phyloP scores from a whole-genome alignment of 2,329 filamentous ascomycete genomes.

The Fusarium chuoi region DNA sequence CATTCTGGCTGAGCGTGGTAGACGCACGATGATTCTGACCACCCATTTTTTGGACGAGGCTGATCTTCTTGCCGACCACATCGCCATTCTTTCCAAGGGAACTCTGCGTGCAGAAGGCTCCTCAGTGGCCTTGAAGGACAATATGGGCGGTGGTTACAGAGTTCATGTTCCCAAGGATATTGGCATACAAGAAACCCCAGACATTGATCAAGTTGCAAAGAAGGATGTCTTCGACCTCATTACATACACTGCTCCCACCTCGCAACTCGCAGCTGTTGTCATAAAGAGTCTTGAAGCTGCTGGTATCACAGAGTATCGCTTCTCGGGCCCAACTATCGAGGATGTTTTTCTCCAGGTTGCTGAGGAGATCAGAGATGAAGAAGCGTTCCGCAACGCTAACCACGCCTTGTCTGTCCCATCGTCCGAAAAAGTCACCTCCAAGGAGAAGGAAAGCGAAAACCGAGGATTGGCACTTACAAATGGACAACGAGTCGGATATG shows the following conservation, averaged over 20 bases:
- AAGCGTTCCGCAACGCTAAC: constrained; percentile 43
- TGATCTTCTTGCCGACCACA: constrained; percentile 87
- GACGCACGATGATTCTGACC: constrained; percentile 84
- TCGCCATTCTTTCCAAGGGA: constrained; percentile 87
- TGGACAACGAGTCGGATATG: constrained; percentile 75
- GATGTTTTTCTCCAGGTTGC: constrained; percentile 90
- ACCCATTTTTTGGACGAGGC: constrained; percentile 96
- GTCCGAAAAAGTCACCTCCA: constrained; percentile 37
- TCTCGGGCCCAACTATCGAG: constrained; percentile 90
- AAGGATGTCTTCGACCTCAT: constrained; percentile 75
- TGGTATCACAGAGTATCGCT: constrained; percentile 80
- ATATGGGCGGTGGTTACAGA: constrained; percentile 84
- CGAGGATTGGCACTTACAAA: constrained; percentile 68
- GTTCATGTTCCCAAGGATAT: constrained; percentile 76
- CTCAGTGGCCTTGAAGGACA: constrained; percentile 85
- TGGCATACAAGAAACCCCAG: constrained; percentile 57
- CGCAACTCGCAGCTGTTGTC: constrained; percentile 75
- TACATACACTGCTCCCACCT: constrained; percentile 77
- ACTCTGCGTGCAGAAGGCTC: constrained; percentile 84
- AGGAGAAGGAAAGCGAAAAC: constrained; percentile 41
- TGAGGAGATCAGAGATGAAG: constrained; percentile 76
- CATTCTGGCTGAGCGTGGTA: constrained; percentile 82
- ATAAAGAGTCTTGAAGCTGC: constrained; percentile 74
- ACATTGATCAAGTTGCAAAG: constrained; percentile 66
- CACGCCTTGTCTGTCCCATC: constrained; percentile 27